phyloP scores from a whole-genome alignment of 2,329 filamentous ascomycete species.

The Xylaria sp. region DNA sequence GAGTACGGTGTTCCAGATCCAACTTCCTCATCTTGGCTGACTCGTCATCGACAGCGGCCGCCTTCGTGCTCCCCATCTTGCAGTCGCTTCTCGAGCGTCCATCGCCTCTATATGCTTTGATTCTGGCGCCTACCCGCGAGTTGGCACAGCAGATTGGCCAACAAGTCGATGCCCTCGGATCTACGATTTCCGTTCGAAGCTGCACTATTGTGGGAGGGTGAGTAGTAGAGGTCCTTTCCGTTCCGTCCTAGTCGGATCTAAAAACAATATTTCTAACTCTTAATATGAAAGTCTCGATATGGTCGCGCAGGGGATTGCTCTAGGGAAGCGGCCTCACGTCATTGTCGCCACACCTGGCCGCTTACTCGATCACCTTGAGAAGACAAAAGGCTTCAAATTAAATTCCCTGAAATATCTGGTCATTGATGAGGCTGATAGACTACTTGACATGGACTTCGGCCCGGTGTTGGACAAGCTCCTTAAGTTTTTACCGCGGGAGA shows the following conservation, averaged over 20 bases:
- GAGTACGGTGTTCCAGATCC: slow-evolving; percentile 29
- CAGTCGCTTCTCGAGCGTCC: slow-evolving; percentile 90
- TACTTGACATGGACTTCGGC: slow-evolving; percentile 93
- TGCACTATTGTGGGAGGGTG: slow-evolving; percentile 83
- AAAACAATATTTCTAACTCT: neutral
- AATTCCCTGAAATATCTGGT: slow-evolving; percentile 84
- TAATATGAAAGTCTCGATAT: slow-evolving; percentile 70
- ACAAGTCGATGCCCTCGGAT: slow-evolving; percentile 84
- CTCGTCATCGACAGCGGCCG: slow-evolving; percentile 65
- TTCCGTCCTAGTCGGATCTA: neutral
- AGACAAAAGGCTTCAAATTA: slow-evolving; percentile 94
- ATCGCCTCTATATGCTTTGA: slow-evolving; percentile 82
- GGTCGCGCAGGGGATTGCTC: slow-evolving; percentile 86
- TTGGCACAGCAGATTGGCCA: slow-evolving; percentile 90
- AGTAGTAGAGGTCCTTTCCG: neutral
- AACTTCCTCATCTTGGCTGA: neutral
- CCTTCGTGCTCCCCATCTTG: slow-evolving; percentile 91
- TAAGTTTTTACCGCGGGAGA: slow-evolving; percentile 51
- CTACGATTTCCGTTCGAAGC: slow-evolving; percentile 84
- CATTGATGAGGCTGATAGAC: slow-evolving; percentile 91
- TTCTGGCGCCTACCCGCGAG: slow-evolving; percentile 92
- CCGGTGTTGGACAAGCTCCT: slow-evolving; percentile 92
- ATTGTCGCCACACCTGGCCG: slow-evolving; percentile 91
- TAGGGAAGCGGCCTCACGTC: slow-evolving; percentile 92
- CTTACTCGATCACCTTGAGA: slow-evolving; percentile 89